Conservation (phyloP, 192 early-diverging fungal species). For the Entomortierella parvispora region DNA sequence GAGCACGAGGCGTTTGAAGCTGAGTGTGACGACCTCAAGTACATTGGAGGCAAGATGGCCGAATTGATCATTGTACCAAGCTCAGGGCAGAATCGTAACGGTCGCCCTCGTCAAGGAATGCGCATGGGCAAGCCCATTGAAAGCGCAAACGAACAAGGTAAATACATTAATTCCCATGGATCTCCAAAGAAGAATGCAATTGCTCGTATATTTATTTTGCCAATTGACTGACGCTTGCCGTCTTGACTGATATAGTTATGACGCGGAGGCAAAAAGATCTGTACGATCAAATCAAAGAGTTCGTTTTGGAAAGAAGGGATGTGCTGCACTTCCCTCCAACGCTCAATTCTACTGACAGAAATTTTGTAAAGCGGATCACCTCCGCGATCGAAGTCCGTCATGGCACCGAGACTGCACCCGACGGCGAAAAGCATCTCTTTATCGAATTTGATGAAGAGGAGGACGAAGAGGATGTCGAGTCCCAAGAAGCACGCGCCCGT, state of each 20-base stretch:
- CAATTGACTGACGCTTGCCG: too few relatives aligned
- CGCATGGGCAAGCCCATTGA: slow-evolving; percentile 50
- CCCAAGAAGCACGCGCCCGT: slow-evolving; percentile 59
- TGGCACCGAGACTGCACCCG: slow-evolving; percentile 39
- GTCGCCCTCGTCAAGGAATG: slow-evolving; percentile 44
- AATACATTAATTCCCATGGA: too few relatives aligned
- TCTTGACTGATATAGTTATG: slow-evolving; percentile 41
- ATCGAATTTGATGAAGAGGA: slow-evolving; percentile 60
- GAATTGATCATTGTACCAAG: slow-evolving; percentile 34
- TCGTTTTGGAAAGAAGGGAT: slow-evolving; percentile 53
- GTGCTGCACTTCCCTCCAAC: slow-evolving; percentile 57
- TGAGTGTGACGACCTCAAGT: slow-evolving; percentile 56
- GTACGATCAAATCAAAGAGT: slow-evolving; percentile 59
- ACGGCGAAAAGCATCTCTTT: slow-evolving; percentile 53
- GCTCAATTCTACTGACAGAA: slow-evolving; percentile 56
- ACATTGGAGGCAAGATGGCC: slow-evolving; percentile 58
- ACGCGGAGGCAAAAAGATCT: slow-evolving; percentile 60
- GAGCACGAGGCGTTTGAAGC: slow-evolving; percentile 62
- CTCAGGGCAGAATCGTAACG: slow-evolving; percentile 28
- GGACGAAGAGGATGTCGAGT: slow-evolving; percentile 55
- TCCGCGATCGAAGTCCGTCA: slow-evolving; percentile 56
- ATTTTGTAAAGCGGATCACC: slow-evolving; percentile 59
- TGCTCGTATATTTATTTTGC: too few relatives aligned
- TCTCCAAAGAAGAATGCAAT: too few relatives aligned
- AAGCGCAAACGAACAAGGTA: slow-evolving; percentile 36